Evolutionary conservation across 805 yeast species (phyloP), one percentile per base, ranked within the genome.

Genomic region (Starmerella bombicola): DNA sequence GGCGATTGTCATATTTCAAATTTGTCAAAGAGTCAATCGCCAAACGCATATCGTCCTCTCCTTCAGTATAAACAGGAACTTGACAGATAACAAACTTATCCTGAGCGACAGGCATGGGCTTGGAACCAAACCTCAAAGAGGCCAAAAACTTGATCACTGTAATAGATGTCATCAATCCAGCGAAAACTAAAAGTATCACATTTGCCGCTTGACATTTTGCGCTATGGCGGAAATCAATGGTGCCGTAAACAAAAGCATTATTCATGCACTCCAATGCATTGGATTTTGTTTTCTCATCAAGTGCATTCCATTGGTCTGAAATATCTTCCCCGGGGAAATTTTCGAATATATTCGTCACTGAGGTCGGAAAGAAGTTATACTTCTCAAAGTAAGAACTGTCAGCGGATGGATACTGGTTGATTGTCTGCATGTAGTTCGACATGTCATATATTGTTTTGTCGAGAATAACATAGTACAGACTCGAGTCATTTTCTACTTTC

Each of bases 1-100:
- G 70, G 22, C 71, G 63, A 54, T 73, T 71, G 33, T 76, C 77
- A 51, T 68, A 74, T 43, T 70, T 68, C 37, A 75, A 60, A 28
- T 70, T 65, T 15, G 77, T 72, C 24, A 74, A 51, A 3, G 79
- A 74, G 56, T 74, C 79, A 49, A 74, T 60, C 0, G 78, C 74
- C 5, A 70, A 62, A 26, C 79, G 64, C 39, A 74, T 52, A 32
- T 71, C 74, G 12, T 61, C 70, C 52, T 68, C 76, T 48, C 68
- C 72, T 55, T 74, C 80, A 18, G 78, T 73, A 51, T 74, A 74
- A 45, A 62, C 64, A 3, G 68, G 68, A 32, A 64, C 59, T 43
- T 64, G 68, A 46, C 68, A 65, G 1, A 64, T 52, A 19, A 64
- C 68, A 49, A 60, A 65, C 46, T 58, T 55, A 43, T 63, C 65